phyloP scores from a whole-genome alignment of 148 eudicot genomes.

The Fagopyrum tataricum region DNA sequence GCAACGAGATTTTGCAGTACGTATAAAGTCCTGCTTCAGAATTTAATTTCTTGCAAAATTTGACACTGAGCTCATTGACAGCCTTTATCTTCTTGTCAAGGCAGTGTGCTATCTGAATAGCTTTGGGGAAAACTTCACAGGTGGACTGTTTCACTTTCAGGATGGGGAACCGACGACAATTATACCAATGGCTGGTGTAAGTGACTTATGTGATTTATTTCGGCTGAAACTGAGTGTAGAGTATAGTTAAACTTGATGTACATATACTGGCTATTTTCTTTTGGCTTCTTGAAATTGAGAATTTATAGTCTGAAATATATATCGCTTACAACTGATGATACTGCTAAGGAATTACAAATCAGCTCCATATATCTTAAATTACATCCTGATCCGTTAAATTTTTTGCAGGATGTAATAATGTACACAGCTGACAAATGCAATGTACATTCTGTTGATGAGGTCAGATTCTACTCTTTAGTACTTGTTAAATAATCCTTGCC shows the following conservation, averaged over 20 bases:
- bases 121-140: slow-evolving; percentile 58
- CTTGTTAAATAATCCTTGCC: neutral
- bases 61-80: neutral
- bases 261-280: neutral
- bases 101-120: slow-evolving; percentile 90
- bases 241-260: neutral
- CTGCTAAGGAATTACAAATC: neutral
- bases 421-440: slow-evolving; percentile 86
- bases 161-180: slow-evolving; percentile 64
- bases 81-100: slow-evolving; percentile 27
- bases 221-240: neutral
- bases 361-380: neutral
- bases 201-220: slow-evolving; percentile 19
- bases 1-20: slow-evolving; percentile 83
- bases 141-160: slow-evolving; percentile 91
- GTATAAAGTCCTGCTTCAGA: slow-evolving; percentile 17
- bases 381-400: slow-evolving; percentile 15
- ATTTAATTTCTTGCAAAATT: neutral
- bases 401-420: slow-evolving; percentile 60
- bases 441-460: slow-evolving; percentile 90
- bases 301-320: neutral
- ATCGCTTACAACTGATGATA: neutral
- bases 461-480: slow-evolving; percentile 17
- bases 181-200: slow-evolving; percentile 83
- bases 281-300: neutral